phyloP scores from a whole-genome alignment of 2,329 filamentous ascomycete species.

The Trichoderma afroharzianum region DNA sequence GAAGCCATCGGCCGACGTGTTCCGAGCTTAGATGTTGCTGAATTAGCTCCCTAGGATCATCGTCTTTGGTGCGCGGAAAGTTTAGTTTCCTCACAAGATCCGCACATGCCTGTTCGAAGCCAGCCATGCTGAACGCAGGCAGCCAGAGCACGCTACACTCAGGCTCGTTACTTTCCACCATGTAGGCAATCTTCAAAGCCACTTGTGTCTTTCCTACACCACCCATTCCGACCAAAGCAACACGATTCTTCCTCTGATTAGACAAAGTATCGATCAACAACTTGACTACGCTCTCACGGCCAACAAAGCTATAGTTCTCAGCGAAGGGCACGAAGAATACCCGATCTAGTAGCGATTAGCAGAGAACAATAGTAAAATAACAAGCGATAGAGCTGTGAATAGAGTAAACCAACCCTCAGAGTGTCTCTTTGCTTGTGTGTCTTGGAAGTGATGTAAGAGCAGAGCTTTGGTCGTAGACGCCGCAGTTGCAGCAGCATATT shows the following conservation, averaged over 20 bases:
- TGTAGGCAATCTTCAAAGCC: neutral
- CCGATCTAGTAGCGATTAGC: neutral
- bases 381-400: accelerated
- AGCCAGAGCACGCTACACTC: neutral
- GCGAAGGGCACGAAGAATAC: neutral
- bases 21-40: neutral
- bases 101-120: neutral
- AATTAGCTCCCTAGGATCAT: neutral
- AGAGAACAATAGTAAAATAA: neutral
- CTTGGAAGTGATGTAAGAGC: neutral
- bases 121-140: neutral
- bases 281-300: neutral
- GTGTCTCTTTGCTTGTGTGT: neutral
- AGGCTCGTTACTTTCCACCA: neutral
- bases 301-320: neutral
- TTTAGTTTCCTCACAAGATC: neutral
- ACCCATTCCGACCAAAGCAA: neutral
- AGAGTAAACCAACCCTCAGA: neutral
- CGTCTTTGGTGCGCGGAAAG: neutral
- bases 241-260: neutral
- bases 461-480: neutral
- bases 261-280: neutral
- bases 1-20: neutral
- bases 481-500: neutral
- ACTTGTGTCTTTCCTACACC: neutral